Conservation (phyloP, 1,139 yeast genomes). For the Ogataea hybrid region DNA sequence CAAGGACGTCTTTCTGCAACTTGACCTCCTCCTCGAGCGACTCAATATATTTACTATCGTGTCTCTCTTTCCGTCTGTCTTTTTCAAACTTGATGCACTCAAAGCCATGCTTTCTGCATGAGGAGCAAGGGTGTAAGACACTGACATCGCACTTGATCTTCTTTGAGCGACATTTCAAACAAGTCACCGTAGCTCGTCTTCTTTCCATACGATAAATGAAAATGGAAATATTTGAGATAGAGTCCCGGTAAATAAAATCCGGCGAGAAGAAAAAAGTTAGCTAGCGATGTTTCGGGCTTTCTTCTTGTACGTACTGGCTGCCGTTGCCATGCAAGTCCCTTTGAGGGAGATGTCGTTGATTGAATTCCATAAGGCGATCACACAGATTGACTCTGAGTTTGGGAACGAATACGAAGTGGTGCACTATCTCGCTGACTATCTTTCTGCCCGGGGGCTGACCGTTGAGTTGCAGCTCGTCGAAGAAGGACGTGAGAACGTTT, state of each 20-base stretch:
- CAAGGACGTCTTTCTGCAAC: slow-evolving; percentile 8
- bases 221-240: slow-evolving; percentile 3
- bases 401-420: slow-evolving; percentile 9
- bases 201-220: not conserved
- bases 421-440: slow-evolving; percentile 4
- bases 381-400: slow-evolving; percentile 31
- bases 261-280: not conserved
- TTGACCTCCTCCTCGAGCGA: slow-evolving; percentile 29
- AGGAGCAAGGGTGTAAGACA: slow-evolving; percentile 40
- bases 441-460: slow-evolving; percentile 27
- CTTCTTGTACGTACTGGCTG: not conserved
- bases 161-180: slow-evolving; percentile 51
- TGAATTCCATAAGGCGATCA: slow-evolving; percentile 26
- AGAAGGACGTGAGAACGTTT: slow-evolving; percentile 44
- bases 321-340: not conserved
- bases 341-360: slow-evolving; percentile 4
- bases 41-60: slow-evolving; percentile 48
- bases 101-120: slow-evolving; percentile 43
- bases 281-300: not conserved
- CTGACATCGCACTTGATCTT: slow-evolving; percentile 54
- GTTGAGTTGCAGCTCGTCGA: slow-evolving; percentile 35
- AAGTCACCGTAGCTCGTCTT: slow-evolving; percentile 27
- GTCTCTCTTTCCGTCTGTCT: slow-evolving; percentile 54
- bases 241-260: slow-evolving; percentile 4
- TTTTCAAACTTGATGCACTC: slow-evolving; percentile 50